Percentiles rank a stretch among this genome's conserved stretches.
Conservation (phyloP, 1,284 basidiomycete genomes). For the Moesziomyces antarcticus region DNA sequence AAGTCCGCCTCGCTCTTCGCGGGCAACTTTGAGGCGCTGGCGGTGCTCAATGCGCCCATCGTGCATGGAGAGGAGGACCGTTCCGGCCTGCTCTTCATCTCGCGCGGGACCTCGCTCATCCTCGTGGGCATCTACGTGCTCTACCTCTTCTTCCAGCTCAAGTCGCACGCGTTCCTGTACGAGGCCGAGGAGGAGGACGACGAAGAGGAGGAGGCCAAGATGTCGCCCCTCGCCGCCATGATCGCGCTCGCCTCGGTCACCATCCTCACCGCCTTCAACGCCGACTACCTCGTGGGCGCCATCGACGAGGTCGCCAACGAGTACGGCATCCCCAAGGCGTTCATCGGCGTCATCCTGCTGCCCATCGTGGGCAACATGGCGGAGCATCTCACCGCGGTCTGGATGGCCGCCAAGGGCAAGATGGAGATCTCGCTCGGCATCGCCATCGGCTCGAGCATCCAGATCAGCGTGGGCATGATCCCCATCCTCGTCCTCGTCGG, state of each 20-base stretch:
- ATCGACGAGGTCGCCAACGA: conserved; percentile 66
- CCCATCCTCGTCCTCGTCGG: conserved; percentile 67
- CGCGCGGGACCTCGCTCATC: conserved; percentile 69
- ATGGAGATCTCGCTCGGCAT: conserved; percentile 76
- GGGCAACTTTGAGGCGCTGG: conserved; percentile 48
- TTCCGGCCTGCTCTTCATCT: conserved; percentile 64
- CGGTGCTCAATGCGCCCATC: conserved; percentile 21
- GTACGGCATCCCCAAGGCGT: conserved; percentile 66
- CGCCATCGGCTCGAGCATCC: conserved; percentile 81
- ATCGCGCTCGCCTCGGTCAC: conserved; percentile 59
- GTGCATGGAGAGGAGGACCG: conserved; percentile 27
- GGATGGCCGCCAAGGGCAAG: conserved; percentile 65
- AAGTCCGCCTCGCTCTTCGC: conserved; percentile 62
- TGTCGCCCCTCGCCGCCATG: conserved; percentile 63
- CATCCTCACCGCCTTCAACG: conserved; percentile 64
- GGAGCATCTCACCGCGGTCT: conserved; percentile 65
- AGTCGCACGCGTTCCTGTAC: conserved; percentile 64
- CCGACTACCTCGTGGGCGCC: conserved; percentile 68
- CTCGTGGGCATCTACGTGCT: conserved; percentile 83
- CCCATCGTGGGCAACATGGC: conserved; percentile 80
- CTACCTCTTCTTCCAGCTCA: conserved; percentile 71
- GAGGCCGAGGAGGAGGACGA: conserved; percentile 56
- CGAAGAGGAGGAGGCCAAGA: conserved; percentile 61
- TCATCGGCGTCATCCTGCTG: conserved; percentile 75
- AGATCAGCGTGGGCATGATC: conserved; percentile 64